Percentiles rank a stretch among this genome's conserved stretches.
These are phyloP conservation scores for Lophiotrema nucula DNA, from an alignment of 495 filamentous ascomycete genomes.

Conservation along the genomic window DNA sequence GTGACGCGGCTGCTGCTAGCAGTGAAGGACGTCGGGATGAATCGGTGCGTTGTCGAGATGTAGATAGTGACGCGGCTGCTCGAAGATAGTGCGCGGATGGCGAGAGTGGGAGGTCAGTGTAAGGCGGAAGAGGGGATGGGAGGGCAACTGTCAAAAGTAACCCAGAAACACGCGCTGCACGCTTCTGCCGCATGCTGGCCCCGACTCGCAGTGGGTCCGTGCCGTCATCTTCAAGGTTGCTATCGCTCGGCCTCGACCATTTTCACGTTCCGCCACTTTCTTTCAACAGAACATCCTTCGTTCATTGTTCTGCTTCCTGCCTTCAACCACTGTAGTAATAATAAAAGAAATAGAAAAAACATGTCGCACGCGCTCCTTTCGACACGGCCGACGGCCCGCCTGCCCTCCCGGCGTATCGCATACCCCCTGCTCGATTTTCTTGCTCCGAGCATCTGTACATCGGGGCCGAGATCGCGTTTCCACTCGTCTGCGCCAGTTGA, in stretches of 20 bases:
- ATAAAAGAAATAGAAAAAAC: too few relatives aligned
- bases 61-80: neutral
- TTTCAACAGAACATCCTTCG: too few relatives aligned
- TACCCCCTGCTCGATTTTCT: slow-evolving; percentile 37
- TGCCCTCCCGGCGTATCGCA: neutral
- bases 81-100: neutral
- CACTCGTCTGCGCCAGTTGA: neutral
- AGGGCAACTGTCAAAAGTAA: neutral
- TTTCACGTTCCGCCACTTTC: too few relatives aligned
- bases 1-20: neutral
- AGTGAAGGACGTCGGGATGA: neutral
- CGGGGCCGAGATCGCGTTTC: slow-evolving; percentile 6
- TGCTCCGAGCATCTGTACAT: slow-evolving; percentile 28
- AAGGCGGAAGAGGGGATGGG: neutral
- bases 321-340: too few relatives aligned
- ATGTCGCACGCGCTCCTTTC: too few relatives aligned
- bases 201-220: too few relatives aligned
- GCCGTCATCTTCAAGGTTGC: too few relatives aligned
- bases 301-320: too few relatives aligned
- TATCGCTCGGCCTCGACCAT: too few relatives aligned
- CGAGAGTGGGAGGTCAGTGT: neutral
- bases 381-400: slow-evolving; percentile 3
- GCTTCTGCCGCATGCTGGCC: neutral
- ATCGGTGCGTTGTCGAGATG: neutral
- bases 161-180: neutral